These are phyloP conservation scores for Lasiodiplodia citricola DNA, from an alignment of 2,329 filamentous ascomycete species.

Conservation along the genomic window DNA sequence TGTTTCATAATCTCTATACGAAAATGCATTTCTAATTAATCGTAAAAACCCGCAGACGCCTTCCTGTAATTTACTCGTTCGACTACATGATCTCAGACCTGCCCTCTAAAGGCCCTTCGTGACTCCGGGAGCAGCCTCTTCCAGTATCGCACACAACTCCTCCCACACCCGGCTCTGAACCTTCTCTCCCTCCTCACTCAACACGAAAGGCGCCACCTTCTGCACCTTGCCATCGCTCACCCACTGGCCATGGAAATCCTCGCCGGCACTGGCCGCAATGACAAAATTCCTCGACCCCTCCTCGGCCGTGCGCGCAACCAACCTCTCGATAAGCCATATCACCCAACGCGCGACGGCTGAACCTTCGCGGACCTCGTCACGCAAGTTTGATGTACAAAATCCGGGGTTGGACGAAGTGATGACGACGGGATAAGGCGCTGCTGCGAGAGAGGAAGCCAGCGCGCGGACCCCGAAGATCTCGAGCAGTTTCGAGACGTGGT, in stretches of 20 bases:
- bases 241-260: constrained; percentile 49
- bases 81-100: too few species aligned
- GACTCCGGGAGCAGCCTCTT: constrained; percentile 42
- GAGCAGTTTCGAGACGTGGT: constrained; percentile 36
- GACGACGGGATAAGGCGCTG: constrained; percentile 24
- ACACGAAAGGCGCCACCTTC: constrained; percentile 40
- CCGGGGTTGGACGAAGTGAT: constrained; percentile 30
- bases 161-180: constrained; percentile 46
- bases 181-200: constrained; percentile 43
- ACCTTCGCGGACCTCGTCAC: constrained; percentile 21
- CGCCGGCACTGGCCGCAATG: constrained; percentile 39
- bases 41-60: too few species aligned
- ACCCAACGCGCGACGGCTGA: neutral
- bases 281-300: constrained; percentile 49
- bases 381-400: constrained; percentile 28
- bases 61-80: too few species aligned
- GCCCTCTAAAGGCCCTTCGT: constrained; percentile 28
- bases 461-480: constrained; percentile 33
- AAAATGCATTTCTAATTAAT: too few species aligned
- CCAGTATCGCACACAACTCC: constrained; percentile 47
- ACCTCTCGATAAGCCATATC: constrained; percentile 29
- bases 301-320: constrained; percentile 46
- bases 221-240: constrained; percentile 41
- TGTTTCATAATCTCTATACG: too few species aligned
- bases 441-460: constrained; percentile 27